Evolutionary conservation across 495 filamentous ascomycete genomes (phyloP).

Genomic region (Neurospora tetrasperma): DNA sequence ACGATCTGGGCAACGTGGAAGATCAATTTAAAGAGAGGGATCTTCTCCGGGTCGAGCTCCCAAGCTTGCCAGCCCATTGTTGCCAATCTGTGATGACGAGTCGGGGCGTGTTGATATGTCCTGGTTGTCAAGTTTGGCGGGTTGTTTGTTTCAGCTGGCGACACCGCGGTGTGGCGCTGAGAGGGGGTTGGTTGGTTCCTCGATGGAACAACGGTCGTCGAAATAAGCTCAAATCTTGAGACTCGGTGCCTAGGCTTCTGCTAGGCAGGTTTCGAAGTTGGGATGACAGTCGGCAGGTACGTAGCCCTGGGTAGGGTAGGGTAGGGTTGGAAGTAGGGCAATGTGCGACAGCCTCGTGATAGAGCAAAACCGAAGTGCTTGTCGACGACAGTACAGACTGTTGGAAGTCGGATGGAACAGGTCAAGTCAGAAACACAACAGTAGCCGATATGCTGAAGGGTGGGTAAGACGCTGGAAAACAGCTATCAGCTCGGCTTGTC

Average conservation of each 20-base stretch:
- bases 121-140: not conserved
- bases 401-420: not conserved
- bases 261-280: not conserved
- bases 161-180: not conserved
- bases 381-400: not conserved
- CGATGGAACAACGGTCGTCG: not conserved
- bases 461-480: not conserved
- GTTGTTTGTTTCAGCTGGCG: not conserved
- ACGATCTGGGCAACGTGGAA: conserved; percentile 54
- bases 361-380: not conserved
- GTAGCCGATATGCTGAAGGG: not conserved
- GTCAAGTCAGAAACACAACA: not conserved
- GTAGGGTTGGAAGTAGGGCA: not conserved
- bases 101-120: not conserved
- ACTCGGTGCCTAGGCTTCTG: not conserved
- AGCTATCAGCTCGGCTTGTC: not conserved
- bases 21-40: conserved; percentile 46
- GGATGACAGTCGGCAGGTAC: not conserved
- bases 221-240: not conserved
- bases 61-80: conserved; percentile 29
- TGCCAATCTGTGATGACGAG: not conserved
- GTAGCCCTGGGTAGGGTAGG: not conserved
- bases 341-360: not conserved
- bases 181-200: not conserved
- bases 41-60: conserved; percentile 38